phyloP scores from a whole-genome alignment of 2,329 filamentous ascomycete species.

The Akanthomyces uredinophilus region DNA sequence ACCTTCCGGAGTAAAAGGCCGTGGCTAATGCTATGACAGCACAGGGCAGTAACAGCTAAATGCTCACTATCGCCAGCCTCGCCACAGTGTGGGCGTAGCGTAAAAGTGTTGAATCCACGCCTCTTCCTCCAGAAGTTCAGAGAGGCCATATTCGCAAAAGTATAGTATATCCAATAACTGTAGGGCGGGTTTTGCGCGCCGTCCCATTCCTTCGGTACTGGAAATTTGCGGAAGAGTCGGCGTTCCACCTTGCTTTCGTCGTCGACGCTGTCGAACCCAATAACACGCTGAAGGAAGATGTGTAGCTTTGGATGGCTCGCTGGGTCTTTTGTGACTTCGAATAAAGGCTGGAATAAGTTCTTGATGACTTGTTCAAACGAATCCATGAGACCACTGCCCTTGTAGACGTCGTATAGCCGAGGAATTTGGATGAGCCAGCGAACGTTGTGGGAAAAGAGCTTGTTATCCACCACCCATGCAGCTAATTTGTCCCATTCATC shows the following conservation, averaged over 20 bases:
- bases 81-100: constrained; percentile 88
- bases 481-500: constrained; percentile 98
- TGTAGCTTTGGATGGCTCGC: constrained; percentile 86
- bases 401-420: constrained; percentile 92
- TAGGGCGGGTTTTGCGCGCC: constrained; percentile 96
- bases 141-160: constrained; percentile 90
- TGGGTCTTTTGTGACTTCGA: constrained; percentile 88
- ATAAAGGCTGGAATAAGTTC: constrained; percentile 90
- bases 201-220: constrained; percentile 80
- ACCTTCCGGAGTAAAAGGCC: constrained; percentile 90
- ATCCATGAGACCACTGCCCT: constrained; percentile 78
- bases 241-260: constrained; percentile 97
- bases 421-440: constrained; percentile 96
- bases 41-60: constrained; percentile 82
- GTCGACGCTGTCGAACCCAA: constrained; percentile 96
- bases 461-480: constrained; percentile 96
- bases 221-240: constrained; percentile 92
- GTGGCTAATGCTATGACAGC: constrained; percentile 95
- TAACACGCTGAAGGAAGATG: constrained; percentile 87
- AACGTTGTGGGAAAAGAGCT: constrained; percentile 95
- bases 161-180: constrained; percentile 98
- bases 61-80: constrained; percentile 97
- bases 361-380: constrained; percentile 85
- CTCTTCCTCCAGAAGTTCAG: constrained; percentile 88
- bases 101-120: constrained; percentile 92